These are phyloP conservation scores for Umbelopsis sp. DNA, from an alignment of 192 early-diverging fungal genomes.

Conservation along the genomic window DNA sequence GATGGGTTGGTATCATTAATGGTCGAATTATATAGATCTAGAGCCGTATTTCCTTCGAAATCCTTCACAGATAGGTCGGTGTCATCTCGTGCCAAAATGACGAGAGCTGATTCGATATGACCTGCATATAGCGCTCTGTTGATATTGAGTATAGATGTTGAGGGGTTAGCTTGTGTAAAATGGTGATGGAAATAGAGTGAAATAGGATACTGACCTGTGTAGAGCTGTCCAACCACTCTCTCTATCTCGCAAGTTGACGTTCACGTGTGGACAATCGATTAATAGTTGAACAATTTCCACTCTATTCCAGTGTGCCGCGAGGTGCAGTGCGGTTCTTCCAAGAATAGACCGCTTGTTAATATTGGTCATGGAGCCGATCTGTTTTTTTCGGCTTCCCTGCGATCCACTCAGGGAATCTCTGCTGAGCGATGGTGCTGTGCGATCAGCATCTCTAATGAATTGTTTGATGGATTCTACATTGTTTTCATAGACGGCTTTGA, in stretches of 20 bases:
- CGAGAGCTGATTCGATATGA: conserved; percentile 51
- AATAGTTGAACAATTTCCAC: conserved; percentile 33
- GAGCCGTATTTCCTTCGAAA: conserved; percentile 46
- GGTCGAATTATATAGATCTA: conserved; percentile 40
- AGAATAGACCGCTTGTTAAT: conserved; percentile 40
- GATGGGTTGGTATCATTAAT: conserved; percentile 21
- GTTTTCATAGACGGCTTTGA: conserved; percentile 36
- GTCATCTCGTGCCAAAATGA: conserved; percentile 47
- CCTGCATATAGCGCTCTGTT: conserved; percentile 60
- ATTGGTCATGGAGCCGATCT: conserved; percentile 28
- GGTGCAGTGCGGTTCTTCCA: conserved; percentile 50
- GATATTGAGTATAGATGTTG: background rate
- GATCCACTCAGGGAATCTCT: conserved; percentile 25
- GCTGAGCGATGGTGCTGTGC: background rate
- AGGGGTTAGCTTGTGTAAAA: background rate
- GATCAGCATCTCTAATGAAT: conserved; percentile 22
- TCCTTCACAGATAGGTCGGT: conserved; percentile 51
- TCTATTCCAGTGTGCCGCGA: conserved; percentile 42
- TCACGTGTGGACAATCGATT: conserved; percentile 43
- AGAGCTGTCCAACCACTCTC: conserved; percentile 75
- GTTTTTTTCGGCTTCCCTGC: conserved; percentile 5
- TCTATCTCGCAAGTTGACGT: conserved; percentile 61
- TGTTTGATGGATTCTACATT: conserved; percentile 36
- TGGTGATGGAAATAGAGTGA: background rate
- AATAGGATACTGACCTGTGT: conserved; percentile 46